Base-by-base conservation (phyloP, 1,284 basidiomycete species). In the Marasmius oreades region DNA sequence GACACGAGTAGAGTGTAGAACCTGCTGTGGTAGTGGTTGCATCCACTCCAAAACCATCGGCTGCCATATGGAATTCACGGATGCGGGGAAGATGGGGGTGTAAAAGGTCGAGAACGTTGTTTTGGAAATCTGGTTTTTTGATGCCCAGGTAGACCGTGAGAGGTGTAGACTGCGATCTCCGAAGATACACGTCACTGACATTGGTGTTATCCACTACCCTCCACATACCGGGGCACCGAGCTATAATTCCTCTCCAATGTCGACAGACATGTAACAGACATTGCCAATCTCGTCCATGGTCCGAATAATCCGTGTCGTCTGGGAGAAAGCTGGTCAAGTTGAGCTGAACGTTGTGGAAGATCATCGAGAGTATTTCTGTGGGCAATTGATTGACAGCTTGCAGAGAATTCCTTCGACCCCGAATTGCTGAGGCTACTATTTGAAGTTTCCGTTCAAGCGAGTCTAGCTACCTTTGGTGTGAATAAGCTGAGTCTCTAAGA, bases 201-300 rank as follows among this genome's bases (percentile, higher is more conserved):
- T 42, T 42, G 22, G 28, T 51, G 26, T 50, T 55, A 34, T 59
- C 56, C 18, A 63, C 31, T 11, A 33, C 28, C 5, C 55, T 51
- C 62, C 62, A 63, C 16, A 63, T 44, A 8, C 31, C 12, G 36
- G 58, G 58, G 14, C 44, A 53, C 23, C 44, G 52, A 16, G 59
- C 62, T 22, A 59, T 43, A 7, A 63, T 33, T 26, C 60, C 60
- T 42, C 62, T 51, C 62, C 62, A 63, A 28, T 55, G 62, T 24
- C 62, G 53, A 46, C 62, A 63, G 18, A 63, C 60, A 16, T 59
- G 56, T 11, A 60, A 26, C 12, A 63, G 43, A 8, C 42, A 56
- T 22, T 55, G 46, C 61, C 61, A 62, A 22, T 56, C 43, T 14
- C 47, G 46, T 24, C 34, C 34, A 20, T 53, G 43, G 6, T 44